Evolutionary conservation across 2,329 filamentous ascomycete genomes (phyloP), one percentile per base, ranked within the genome.

Genomic region (Beauveria asiatica): DNA sequence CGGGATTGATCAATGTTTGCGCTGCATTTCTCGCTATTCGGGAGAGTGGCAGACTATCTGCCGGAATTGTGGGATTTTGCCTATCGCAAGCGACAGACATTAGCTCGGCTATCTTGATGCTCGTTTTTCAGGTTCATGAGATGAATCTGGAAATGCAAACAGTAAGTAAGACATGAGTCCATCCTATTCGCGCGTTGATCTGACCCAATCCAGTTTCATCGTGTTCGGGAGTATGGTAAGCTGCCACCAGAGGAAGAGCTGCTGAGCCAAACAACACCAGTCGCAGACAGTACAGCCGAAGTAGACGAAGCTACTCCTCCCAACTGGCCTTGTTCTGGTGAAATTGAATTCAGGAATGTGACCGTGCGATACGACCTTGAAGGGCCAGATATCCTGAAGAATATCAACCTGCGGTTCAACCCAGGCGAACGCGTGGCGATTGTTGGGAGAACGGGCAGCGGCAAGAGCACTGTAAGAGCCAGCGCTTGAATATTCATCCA

Each of bases 381-480:
- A 61, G 71, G 78, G 16, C 73, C 75, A 46, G 74, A 81, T 58
- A 77, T 83, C 41, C 71, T 83, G 27, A 78, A 77, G 39, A 70
- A 80, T 39, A 70, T 83, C 57, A 81, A 76, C 61, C 72, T 83
- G 44, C 75, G 74, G 37, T 80, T 83, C 64, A 75, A 74, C 8
- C 87, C 87, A 0, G 89, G 90, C 1, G 87, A 89, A 57, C 87
- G 88, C 56, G 89, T 89, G 1, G 90, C 90, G 0, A 80, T 96
- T 21, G 88, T 92, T 13, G 91, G 91, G 3, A 83, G 90, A 11
- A 95, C 90, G 0, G 86, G 89, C 0, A 91, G 88, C 4, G 91
- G 91, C 4, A 96, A 96, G 72, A 91, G 86, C 53, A 95, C 90
- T 0, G 80, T 93, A 69, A 70, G 78, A 70, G 10, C 3, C 16